phyloP scores from a whole-genome alignment of 306 rosid species.

The Macrotyloma uniflorum region DNA sequence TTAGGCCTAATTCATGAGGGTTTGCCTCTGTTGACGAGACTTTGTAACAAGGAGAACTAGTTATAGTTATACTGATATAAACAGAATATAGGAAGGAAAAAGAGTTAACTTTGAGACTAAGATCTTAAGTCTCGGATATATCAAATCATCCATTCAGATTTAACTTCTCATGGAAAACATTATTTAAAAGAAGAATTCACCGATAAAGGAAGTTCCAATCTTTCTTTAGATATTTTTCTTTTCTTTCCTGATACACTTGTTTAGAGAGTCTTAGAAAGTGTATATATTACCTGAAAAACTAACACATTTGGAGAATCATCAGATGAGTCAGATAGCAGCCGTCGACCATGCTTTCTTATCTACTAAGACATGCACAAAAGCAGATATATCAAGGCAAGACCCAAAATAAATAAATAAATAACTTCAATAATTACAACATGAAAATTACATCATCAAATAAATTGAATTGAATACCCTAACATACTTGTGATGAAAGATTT shows the following conservation, averaged over 20 bases:
- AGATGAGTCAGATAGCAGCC: conserved; percentile 76
- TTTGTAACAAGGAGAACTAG: neutral
- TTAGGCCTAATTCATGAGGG: neutral
- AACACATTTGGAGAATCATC: conserved; percentile 72
- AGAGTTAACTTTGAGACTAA: neutral
- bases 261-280: neutral
- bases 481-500: conserved; percentile 78
- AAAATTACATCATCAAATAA: conserved; percentile 11
- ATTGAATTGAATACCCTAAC: conserved; percentile 37
- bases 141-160: neutral
- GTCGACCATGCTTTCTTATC: conserved; percentile 61
- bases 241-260: neutral
- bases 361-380: conserved; percentile 43
- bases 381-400: conserved; percentile 36
- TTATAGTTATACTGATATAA: neutral
- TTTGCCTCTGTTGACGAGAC: neutral
- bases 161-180: neutral
- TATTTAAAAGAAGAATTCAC: neutral
- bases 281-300: conserved; percentile 78
- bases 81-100: neutral
- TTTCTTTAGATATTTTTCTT: neutral
- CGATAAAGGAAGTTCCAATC: neutral
- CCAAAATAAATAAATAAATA: conserved; percentile 5
- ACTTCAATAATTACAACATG: conserved; percentile 1
- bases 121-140: neutral